Evolutionary conservation across 495 filamentous ascomycete genomes (phyloP), one percentile per base, ranked within the genome.

Genomic region (Neurospora sp.): DNA sequence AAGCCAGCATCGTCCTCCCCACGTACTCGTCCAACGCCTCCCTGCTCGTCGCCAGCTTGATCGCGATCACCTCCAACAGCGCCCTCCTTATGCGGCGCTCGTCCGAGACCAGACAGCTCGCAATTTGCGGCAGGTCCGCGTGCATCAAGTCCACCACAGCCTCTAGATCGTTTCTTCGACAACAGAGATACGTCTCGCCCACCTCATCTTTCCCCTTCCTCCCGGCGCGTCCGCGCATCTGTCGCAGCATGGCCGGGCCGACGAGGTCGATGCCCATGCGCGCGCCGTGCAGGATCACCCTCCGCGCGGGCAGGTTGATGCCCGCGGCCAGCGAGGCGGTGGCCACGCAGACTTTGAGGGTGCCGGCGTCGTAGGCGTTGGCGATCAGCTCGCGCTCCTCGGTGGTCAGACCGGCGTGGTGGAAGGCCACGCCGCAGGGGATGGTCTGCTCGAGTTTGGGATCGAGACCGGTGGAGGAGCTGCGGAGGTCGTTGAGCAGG

Each of bases 191-290:
- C 23, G 91, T 94, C 82, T 95, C 93, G 7, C 93, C 93, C 62
- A 91, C 81, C 35, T 93, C 91, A 72, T 95, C 93, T 74, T 93
- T 94, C 14, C 93, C 93, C 79, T 94, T 94, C 72, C 93, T 89
- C 37, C 93, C 93, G 31, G 93, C 93, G 72, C 93, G 87, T 14
- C 93, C 93, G 76, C 92, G 89, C 93, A 95, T 96, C 82, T 96
- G 93, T 44, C 92, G 88, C 86, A 93, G 82, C 90, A 93, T 92
- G 31, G 93, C 88, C 4, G 93, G 92, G 0, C 90, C 91, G 44
- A 94, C 89, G 35, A 94, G 82, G 69, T 94, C 91, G 23, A 90
- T 86, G 10, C 93, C 93, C 92, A 94, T 94, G 18, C 90, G 85
- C 39, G 90, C 92, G 37, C 89, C 90, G 77, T 93, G 91, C 39